Evolutionary conservation across 495 filamentous ascomycete genomes (phyloP), one percentile per base, ranked within the genome.

Genomic region (Aspergillus saccharolyticus): DNA sequence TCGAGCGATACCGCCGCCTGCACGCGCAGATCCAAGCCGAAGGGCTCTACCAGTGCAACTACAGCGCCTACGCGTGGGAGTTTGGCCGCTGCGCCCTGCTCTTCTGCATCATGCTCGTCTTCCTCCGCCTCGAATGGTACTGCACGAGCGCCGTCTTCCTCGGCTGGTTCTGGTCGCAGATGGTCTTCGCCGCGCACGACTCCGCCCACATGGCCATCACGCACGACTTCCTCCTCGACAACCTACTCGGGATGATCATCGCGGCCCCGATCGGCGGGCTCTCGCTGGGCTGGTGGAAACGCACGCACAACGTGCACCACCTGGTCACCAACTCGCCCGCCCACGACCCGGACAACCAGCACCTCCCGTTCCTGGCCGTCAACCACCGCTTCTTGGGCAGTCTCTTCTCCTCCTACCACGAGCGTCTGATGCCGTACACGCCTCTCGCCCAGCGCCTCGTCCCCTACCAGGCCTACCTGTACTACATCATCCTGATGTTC

Each of bases 191-290:
- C 1, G 90, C 86, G 53, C 90, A 96, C 70, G 91, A 96, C 74
- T 88, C 90, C 15, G 88, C 88, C 0, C 90, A 96, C 70, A 90
- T 93, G 85, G 89, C 86, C 58, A 94, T 96, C 57, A 96, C 90
- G 20, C 90, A 95, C 65, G 68, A 82, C 65, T 93, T 88, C 66
- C 77, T 80, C 17, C 69, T 77, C 19, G 90, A 96, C 72, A 85
- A 86, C n/a, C 68, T 83, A 39, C 88, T 95, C 56, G 89, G 87
- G 52, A 91, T 95, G 61, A 68, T 90, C 57, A 85, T 95, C 63
- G 89, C 90, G 19, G 82, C 89, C 65, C 93, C 87, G 63, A 71
- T 89, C 17, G 90, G 90, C 24, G 90, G 90, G 1, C 74, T 96
- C 15, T 89, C 85, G 19, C 54, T 90, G 3, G 87, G 90, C 17